phyloP scores from a whole-genome alignment of 129 eudicot genomes.

The Helichrysum umbraculigerum region DNA sequence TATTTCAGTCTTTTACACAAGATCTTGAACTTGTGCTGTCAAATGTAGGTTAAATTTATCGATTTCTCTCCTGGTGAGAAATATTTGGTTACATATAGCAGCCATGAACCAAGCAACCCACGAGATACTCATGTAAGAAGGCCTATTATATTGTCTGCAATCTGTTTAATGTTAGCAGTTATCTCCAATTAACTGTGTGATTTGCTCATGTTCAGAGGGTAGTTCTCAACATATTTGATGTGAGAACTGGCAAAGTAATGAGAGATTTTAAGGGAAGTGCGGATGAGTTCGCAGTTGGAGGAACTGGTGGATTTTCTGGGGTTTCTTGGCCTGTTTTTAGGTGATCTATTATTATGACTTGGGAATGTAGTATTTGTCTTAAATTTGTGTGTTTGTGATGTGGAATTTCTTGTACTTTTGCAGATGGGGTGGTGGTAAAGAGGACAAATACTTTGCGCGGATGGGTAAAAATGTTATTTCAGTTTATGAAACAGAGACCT shows the following conservation, averaged over 20 bases:
- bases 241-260: slow-evolving; percentile 81
- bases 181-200: not conserved
- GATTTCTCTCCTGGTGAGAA: slow-evolving; percentile 76
- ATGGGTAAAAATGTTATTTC: slow-evolving; percentile 73
- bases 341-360: slow-evolving; percentile 28
- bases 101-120: slow-evolving; percentile 91
- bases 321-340: slow-evolving; percentile 83
- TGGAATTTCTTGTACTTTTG: not conserved
- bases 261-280: slow-evolving; percentile 86
- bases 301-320: slow-evolving; percentile 71
- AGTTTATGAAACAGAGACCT: slow-evolving; percentile 82
- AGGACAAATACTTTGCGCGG: slow-evolving; percentile 80
- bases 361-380: not conserved
- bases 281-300: slow-evolving; percentile 69
- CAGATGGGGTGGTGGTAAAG: slow-evolving; percentile 93
- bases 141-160: not conserved
- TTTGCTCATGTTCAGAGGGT: slow-evolving; percentile 50
- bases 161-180: not conserved
- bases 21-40: slow-evolving; percentile 1
- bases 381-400: not conserved
- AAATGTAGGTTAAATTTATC: slow-evolving; percentile 62
- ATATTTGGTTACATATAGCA: slow-evolving; percentile 41
- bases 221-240: slow-evolving; percentile 70
- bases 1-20: not conserved
- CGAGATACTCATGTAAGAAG: slow-evolving; percentile 59